phyloP scores from a whole-genome alignment of 164 flowering plant genomes.

The Macadamia tetraphylla region DNA sequence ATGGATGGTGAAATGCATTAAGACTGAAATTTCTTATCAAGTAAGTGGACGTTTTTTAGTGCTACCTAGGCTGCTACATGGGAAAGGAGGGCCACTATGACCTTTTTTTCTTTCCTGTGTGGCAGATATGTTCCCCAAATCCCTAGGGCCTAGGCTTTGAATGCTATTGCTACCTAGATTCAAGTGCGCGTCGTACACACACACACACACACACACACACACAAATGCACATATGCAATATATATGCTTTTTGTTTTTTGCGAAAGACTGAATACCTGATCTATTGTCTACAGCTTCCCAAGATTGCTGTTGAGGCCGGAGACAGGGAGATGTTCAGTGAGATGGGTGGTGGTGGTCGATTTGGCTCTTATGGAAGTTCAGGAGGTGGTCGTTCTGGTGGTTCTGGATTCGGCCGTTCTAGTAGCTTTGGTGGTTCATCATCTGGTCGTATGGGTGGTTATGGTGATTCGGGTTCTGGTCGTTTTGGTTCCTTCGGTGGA shows the following conservation, averaged over 20 bases:
- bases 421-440: constrained; percentile 20
- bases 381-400: constrained; percentile 33
- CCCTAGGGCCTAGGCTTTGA: too few species aligned
- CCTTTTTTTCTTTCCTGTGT: too few species aligned
- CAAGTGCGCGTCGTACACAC: too few species aligned
- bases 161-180: too few species aligned
- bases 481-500: constrained; percentile 30
- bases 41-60: too few species aligned
- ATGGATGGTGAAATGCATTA: too few species aligned
- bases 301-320: constrained; percentile 44
- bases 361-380: constrained; percentile 28
- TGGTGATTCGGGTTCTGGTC: constrained; percentile 29
- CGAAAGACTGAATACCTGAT: background rate
- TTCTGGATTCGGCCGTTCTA: constrained; percentile 29
- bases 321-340: constrained; percentile 33
- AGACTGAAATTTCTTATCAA: too few species aligned
- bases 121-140: too few species aligned
- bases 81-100: too few species aligned
- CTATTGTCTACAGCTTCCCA: constrained; percentile 52
- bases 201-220: too few species aligned
- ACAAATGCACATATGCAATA: background rate
- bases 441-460: constrained; percentile 22
- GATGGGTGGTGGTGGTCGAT: constrained; percentile 32
- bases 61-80: too few species aligned
- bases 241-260: background rate